phyloP scores from a whole-genome alignment of 495 filamentous ascomycete species.

The Xylaria castorea region DNA sequence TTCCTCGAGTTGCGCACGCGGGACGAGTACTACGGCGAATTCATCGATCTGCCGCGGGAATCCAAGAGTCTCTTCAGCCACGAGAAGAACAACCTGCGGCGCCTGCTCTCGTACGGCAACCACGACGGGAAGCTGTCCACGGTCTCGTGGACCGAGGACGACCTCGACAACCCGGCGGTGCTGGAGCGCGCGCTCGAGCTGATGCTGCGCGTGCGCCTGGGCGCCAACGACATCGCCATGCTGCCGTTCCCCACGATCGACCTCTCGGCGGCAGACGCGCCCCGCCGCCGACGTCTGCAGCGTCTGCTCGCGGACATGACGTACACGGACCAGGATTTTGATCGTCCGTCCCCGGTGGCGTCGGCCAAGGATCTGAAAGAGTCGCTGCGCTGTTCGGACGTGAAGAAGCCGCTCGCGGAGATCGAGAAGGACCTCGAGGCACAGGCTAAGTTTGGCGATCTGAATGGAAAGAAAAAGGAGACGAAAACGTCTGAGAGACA shows the following conservation, averaged over 20 bases:
- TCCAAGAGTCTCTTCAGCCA: slow-evolving; percentile 29
- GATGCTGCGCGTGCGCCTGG: slow-evolving; percentile 36
- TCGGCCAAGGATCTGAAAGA: slow-evolving; percentile 4
- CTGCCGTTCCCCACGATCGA: slow-evolving; percentile 35
- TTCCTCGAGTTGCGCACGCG: slow-evolving; percentile 29
- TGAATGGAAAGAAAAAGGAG: background rate
- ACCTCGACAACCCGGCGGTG: slow-evolving; percentile 32
- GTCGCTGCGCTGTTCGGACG: background rate
- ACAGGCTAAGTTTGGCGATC: background rate
- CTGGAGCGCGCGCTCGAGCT: slow-evolving; percentile 39
- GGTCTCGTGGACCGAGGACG: slow-evolving; percentile 22
- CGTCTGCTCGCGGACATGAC: slow-evolving; percentile 5
- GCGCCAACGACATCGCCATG: slow-evolving; percentile 31
- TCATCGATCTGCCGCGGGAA: slow-evolving; percentile 20
- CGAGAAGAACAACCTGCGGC: slow-evolving; percentile 35
- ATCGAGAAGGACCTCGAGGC: slow-evolving; percentile 11
- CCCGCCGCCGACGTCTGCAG: slow-evolving; percentile 18
- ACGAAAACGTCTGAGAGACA: background rate
- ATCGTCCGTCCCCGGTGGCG: background rate
- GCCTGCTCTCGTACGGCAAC: slow-evolving; percentile 32
- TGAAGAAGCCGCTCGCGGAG: background rate
- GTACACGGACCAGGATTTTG: slow-evolving; percentile 11
- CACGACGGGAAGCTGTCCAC: background rate
- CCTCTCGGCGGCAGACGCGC: slow-evolving; percentile 21
- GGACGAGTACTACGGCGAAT: slow-evolving; percentile 32